Percentiles rank a stretch among this genome's conserved stretches.
Conservation (phyloP, 2,329 filamentous ascomycete species). For the Diplodia corticola region DNA sequence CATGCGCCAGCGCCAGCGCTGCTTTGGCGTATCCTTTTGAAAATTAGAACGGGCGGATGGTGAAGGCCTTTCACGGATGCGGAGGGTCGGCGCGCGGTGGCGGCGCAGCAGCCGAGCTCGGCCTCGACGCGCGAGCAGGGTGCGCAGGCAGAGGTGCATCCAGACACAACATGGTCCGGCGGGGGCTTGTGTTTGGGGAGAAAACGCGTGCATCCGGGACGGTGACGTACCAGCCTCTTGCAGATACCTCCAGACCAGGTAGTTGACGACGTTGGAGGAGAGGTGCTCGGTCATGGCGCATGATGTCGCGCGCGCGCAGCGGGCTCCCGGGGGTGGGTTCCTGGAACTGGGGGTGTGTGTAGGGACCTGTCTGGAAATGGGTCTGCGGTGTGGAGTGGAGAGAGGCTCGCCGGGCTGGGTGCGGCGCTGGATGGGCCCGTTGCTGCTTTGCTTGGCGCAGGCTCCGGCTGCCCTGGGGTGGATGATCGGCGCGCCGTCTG, state of each 20-base stretch:
- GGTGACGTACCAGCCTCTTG: conserved; percentile 37
- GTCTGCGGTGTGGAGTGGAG: conserved; percentile 19
- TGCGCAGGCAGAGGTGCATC: background rate
- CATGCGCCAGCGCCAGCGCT: conserved; percentile 60
- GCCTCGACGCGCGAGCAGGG: background rate
- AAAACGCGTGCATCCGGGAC: conserved; percentile 5
- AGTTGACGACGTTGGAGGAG: conserved; percentile 65
- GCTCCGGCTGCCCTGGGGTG: background rate
- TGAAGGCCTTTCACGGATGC: background rate
- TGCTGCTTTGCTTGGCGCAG: conserved; percentile 21
- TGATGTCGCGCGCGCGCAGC: conserved; percentile 28
- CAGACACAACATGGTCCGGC: background rate
- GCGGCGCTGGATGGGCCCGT: conserved; percentile 21
- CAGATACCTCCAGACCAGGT: conserved; percentile 65
- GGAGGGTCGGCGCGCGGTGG: conserved; percentile 14
- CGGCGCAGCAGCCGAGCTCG: background rate
- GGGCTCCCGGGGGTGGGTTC: conserved; percentile 7
- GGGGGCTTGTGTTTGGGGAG: background rate
- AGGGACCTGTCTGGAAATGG: background rate
- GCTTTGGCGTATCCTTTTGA: conserved; percentile 58
- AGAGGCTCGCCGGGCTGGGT: conserved; percentile 18
- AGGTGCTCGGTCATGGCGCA: conserved; percentile 49
- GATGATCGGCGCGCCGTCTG: conserved; percentile 16
- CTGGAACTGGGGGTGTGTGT: background rate
- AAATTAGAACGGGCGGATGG: conserved; percentile 4